phyloP scores from a whole-genome alignment of 371 early-diverging fungal species.

The Mortierella sp. region DNA sequence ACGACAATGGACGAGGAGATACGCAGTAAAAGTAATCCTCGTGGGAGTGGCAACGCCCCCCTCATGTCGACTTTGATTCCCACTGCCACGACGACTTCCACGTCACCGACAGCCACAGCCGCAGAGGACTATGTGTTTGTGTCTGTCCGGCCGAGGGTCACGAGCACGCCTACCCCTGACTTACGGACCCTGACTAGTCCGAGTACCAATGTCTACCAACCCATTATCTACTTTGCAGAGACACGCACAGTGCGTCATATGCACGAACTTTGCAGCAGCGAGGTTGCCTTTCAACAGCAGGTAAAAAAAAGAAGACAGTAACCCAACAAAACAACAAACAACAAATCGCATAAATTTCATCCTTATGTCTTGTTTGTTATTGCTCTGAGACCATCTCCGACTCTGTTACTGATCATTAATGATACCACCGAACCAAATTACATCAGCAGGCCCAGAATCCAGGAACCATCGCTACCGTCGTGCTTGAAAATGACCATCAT shows the following conservation, averaged over 20 bases:
- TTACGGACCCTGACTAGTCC: neutral
- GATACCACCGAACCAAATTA: neutral
- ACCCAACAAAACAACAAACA: neutral
- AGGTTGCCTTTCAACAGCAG: constrained; percentile 36
- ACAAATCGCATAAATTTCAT: neutral
- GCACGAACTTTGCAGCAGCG: constrained; percentile 34
- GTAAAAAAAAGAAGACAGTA: neutral
- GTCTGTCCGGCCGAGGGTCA: neutral
- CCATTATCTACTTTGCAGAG: constrained; percentile 50
- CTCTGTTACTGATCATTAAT: neutral
- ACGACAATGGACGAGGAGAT: neutral
- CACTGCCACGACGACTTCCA: neutral
- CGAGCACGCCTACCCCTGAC: constrained; percentile 17
- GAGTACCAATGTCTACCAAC: neutral
- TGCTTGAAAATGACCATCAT: neutral
- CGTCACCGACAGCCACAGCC: neutral
- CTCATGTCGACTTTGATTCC: neutral
- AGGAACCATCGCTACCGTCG: constrained; percentile 23
- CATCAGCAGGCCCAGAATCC: constrained; percentile 26
- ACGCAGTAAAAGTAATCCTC: neutral
- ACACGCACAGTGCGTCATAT: constrained; percentile 37
- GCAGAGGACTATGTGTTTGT: constrained; percentile 11
- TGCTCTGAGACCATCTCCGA: neutral
- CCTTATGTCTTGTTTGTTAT: neutral
- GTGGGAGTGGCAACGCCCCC: neutral